A percentile compares a stretch with the other conserved stretches of the same genome.
Conservation (phyloP, 257 asterid genomes). For the Misopates orontium region DNA sequence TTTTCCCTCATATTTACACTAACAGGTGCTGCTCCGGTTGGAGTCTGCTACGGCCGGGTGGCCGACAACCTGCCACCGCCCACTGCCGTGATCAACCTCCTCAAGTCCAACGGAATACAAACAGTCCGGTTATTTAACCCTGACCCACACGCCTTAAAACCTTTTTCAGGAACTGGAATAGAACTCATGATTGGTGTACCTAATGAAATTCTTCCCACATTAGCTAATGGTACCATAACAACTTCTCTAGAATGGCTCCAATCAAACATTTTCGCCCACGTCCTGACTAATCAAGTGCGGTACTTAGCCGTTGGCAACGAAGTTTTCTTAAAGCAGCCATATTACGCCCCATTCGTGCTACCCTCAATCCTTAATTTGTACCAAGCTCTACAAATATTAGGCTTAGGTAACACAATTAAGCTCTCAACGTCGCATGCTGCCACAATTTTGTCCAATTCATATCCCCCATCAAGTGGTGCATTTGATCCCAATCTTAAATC, state of each 20-base stretch:
- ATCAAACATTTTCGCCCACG: constrained; percentile 45
- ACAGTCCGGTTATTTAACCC: constrained; percentile 60
- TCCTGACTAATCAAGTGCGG: constrained; percentile 48
- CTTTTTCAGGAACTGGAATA: constrained; percentile 54
- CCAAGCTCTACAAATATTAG: constrained; percentile 50
- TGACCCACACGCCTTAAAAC: constrained; percentile 43
- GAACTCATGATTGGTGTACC: constrained; percentile 70
- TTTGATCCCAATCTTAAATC: constrained; percentile 40
- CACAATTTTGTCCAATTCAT: constrained; percentile 46
- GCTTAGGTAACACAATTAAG: constrained; percentile 40
- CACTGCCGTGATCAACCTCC: constrained; percentile 41
- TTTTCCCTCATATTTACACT: background rate
- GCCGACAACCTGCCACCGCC: constrained; percentile 58
- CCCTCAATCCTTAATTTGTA: constrained; percentile 56
- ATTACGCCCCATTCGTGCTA: constrained; percentile 44
- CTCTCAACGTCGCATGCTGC: constrained; percentile 64
- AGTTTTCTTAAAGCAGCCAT: constrained; percentile 50
- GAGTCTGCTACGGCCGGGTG: constrained; percentile 69
- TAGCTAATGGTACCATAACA: constrained; percentile 46
- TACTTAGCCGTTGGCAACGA: constrained; percentile 70
- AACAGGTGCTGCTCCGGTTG: constrained; percentile 55
- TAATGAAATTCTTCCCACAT: constrained; percentile 61
- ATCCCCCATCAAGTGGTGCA: constrained; percentile 59
- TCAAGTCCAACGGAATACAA: constrained; percentile 50
- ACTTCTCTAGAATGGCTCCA: constrained; percentile 55